Evolutionary conservation across 2,329 filamentous ascomycete genomes (phyloP), one percentile per base, ranked within the genome.

Genomic region (Neocatenulostroma microsporum): DNA sequence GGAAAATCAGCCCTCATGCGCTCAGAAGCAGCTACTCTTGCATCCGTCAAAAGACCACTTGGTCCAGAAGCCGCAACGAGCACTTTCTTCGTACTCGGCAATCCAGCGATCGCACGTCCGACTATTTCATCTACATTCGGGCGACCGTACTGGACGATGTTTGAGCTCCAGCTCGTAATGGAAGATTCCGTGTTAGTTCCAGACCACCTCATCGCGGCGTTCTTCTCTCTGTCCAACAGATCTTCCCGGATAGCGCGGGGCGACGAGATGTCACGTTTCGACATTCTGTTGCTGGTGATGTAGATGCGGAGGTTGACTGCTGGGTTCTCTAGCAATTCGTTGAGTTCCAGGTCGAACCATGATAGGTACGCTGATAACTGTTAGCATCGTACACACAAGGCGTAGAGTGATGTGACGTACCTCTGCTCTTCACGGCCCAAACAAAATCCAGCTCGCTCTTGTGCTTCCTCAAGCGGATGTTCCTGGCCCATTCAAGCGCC

Each of bases 311-410:
- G 49, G 19, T 72, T 64, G 4, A 76, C 54, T 63, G 51, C 14
- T 55, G 52, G 29, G 29, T 73, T 67, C 3, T 56, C 47, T 11
- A 64, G 48, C 3, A 70, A 61, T 7, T 61, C 52, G 1, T 66
- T 62, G 2, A 80, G 58, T 46, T 76, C 67, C 3, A 57, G 48
- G 2, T 64, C 57, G 41, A 78, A 74, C 68, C 73, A 78, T 11
- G 55, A 60, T 3, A 76, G 51, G 31, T 39, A 36, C 3, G 29
- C 42, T 37, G n/a, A n/a, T n/a, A 6, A 12, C 12, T 5, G 23
- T 12, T 5, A 14, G 4, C 10, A 9, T 29, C 19, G n/a, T n/a
- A n/a, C n/a, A n/a, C n/a, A n/a, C n/a, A n/a, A 24, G 27, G 36
- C n/a, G 23, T 23, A 12, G 10, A 12, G 13, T 14, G 9, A 5